Evolutionary conservation across 345 rosid species (phyloP).

Genomic region (Draba incana): DNA sequence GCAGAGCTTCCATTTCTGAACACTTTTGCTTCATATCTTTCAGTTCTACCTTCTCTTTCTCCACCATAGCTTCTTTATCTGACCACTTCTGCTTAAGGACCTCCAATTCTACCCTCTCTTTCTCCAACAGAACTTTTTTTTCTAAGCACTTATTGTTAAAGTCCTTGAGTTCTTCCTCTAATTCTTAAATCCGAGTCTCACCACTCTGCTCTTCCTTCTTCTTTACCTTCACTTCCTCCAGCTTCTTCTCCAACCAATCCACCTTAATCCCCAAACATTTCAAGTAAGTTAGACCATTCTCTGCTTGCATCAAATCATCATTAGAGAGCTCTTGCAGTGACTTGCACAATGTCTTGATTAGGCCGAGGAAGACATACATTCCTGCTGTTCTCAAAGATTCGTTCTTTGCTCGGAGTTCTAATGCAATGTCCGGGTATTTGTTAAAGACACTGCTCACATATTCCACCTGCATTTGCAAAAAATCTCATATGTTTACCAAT

Average conservation of each 20-base stretch:
- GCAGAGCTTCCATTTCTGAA: background rate
- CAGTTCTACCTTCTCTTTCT: background rate
- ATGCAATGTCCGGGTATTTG: constrained; percentile 10
- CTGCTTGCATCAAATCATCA: no score
- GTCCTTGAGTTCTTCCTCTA: background rate
- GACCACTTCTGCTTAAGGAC: no score
- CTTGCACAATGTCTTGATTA: constrained; percentile 3
- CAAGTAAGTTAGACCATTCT: background rate
- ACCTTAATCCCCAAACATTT: constrained; percentile 12
- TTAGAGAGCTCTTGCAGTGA: background rate
- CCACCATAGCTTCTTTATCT: background rate
- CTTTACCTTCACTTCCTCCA: constrained; percentile 1
- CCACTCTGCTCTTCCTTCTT: background rate
- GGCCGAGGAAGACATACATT: background rate
- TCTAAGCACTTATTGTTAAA: background rate
- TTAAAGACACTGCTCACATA: background rate
- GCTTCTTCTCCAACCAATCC: constrained; percentile 18
- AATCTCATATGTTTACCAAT: no score
- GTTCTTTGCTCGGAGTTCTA: background rate
- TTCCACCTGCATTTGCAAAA: background rate
- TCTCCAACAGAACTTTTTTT: background rate
- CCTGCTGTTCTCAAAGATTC: background rate
- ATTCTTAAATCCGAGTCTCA: background rate
- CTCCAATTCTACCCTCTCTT: background rate
- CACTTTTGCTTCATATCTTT: no score